Percentiles rank a stretch among this genome's conserved stretches.
Evolutionary conservation across 306 rosid species (phyloP).

Genomic region (Bauhinia variegata): DNA sequence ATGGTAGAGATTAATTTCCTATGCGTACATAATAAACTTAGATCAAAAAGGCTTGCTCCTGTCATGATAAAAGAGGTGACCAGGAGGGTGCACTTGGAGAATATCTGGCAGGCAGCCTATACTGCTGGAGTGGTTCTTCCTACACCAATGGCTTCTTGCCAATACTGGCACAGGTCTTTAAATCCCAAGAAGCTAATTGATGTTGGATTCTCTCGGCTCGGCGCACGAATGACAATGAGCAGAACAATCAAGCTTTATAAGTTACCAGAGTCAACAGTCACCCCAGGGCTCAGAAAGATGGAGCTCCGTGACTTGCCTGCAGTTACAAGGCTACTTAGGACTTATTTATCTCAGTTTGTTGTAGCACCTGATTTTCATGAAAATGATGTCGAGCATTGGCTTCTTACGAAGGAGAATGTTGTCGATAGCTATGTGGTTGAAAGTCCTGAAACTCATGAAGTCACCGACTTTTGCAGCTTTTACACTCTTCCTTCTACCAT

Average conservation of each 20-base stretch:
- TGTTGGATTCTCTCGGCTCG: conserved; percentile 96
- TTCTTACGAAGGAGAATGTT: conserved; percentile 79
- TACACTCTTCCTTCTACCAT: conserved; percentile 82
- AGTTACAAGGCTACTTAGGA: conserved; percentile 82
- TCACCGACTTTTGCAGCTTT: conserved; percentile 96
- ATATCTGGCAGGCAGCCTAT: conserved; percentile 94
- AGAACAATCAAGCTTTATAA: conserved; percentile 90
- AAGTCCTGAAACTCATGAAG: conserved; percentile 83
- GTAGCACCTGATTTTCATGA: conserved; percentile 91
- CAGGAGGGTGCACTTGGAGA: conserved; percentile 94
- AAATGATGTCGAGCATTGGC: conserved; percentile 93
- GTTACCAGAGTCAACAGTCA: conserved; percentile 77
- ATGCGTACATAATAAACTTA: conserved; percentile 92
- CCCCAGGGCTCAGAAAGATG: conserved; percentile 93
- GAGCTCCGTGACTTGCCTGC: conserved; percentile 85
- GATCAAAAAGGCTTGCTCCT: conserved; percentile 97
- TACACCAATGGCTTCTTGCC: conserved; percentile 87
- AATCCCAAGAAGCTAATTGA: conserved; percentile 95
- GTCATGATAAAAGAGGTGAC: conserved; percentile 99
- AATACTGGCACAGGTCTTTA: conserved; percentile 95
- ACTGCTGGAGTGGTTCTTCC: conserved; percentile 97
- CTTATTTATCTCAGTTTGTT: conserved; percentile 66
- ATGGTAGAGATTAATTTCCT: conserved; percentile 95
- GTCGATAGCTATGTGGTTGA: conserved; percentile 89
- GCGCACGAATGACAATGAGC: conserved; percentile 98